Evolutionary conservation across 2,329 filamentous ascomycete genomes (phyloP).

Genomic region (Rhytidhysteron rufulum): DNA sequence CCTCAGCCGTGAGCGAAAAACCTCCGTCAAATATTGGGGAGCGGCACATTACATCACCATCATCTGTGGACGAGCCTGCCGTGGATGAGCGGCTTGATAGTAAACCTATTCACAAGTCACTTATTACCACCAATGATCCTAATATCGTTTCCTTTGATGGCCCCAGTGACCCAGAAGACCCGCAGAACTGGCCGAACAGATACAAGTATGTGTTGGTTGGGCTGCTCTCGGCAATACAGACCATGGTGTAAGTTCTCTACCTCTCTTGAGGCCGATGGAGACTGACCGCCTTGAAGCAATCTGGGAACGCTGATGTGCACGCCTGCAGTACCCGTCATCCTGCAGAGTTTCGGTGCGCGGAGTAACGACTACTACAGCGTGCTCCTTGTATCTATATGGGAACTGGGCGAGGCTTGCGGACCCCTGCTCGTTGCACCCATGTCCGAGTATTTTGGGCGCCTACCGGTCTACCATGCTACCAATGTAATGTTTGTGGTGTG

Average conservation of each 20-base stretch:
- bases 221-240: conserved; percentile 17
- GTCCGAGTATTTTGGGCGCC: conserved; percentile 13
- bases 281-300: conserved; percentile 7
- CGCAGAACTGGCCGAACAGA: conserved; percentile 23
- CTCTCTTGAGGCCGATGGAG: no score
- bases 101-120: no score
- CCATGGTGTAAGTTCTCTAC: no score
- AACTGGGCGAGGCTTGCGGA: conserved; percentile 14
- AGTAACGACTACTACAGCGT: conserved; percentile 5
- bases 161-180: conserved; percentile 15
- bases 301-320: conserved; percentile 15
- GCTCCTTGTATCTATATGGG: conserved; percentile 16
- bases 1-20: no score
- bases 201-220: conserved; percentile 17
- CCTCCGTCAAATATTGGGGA: no score
- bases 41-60: no score
- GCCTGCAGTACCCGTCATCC: conserved; percentile 13
- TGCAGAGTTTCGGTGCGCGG: conserved; percentile 10
- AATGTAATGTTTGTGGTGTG: conserved; percentile 46
- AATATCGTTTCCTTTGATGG: no score
- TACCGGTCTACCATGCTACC: conserved; percentile 9
- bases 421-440: conserved; percentile 11
- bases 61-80: no score
- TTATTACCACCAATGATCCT: no score
- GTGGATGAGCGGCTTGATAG: no score